These are phyloP conservation scores for Anastatica hierochuntica DNA, from an alignment of 345 rosid species.

Conservation along the genomic window DNA sequence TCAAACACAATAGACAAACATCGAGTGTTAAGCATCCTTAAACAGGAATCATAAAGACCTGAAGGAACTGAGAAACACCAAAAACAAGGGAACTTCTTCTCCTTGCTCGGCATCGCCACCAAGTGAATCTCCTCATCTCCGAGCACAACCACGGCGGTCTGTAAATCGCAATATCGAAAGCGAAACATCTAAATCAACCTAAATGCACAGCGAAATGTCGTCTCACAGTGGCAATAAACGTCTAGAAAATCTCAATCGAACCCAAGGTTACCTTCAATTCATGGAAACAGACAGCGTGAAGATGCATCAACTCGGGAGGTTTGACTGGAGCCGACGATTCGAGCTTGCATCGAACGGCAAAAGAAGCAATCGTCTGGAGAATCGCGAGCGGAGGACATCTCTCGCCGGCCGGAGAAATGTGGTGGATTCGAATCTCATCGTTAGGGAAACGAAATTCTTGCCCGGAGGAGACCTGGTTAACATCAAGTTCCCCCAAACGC, in stretches of 20 bases:
- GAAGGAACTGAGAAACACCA: conserved; percentile 82
- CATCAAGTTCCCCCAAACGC: conserved; percentile 76
- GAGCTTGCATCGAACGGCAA: conserved; percentile 81
- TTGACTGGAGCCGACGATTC: conserved; percentile 56
- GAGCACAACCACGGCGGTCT: conserved; percentile 83
- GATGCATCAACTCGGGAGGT: conserved; percentile 57
- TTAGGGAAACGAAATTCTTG: conserved; percentile 65
- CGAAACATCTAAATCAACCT: not conserved
- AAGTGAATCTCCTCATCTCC: conserved; percentile 89
- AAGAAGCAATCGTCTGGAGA: conserved; percentile 77
- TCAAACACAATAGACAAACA: conserved; percentile 92
- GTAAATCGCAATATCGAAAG: not conserved
- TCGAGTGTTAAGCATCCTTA: conserved; percentile 70
- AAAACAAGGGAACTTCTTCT: conserved; percentile 94
- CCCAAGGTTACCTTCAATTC: conserved; percentile 56
- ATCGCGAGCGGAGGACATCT: conserved; percentile 91
- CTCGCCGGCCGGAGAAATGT: conserved; percentile 56
- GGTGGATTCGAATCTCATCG: conserved; percentile 88
- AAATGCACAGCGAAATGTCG: not conserved
- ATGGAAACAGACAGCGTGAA: conserved; percentile 82
- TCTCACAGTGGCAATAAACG: not conserved
- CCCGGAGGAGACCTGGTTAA: conserved; percentile 37
- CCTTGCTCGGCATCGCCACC: conserved; percentile 98
- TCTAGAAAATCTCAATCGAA: not conserved
- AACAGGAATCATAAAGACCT: conserved; percentile 66